phyloP scores from a whole-genome alignment of 1,284 basidiomycete species.

The Cutaneotrichosporon spelunceum region DNA sequence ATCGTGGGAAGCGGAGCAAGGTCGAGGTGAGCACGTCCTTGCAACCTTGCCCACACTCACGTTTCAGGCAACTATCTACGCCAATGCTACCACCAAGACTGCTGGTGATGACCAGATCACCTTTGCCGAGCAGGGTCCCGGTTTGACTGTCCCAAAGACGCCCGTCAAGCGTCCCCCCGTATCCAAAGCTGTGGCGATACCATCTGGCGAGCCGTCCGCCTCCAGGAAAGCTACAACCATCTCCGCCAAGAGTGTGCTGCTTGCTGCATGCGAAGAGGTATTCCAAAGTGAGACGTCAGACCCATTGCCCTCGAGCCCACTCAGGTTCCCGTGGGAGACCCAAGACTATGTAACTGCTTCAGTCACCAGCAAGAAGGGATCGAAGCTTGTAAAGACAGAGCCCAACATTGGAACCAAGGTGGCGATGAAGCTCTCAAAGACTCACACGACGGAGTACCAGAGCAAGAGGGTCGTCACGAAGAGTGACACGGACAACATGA shows the following conservation, averaged over 20 bases:
- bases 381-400: not conserved
- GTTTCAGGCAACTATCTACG: not conserved
- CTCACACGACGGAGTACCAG: not conserved
- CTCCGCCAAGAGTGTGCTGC: not conserved
- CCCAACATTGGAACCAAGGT: conserved; percentile 19
- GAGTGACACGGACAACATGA: not conserved
- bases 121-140: not conserved
- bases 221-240: not conserved
- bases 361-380: not conserved
- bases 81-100: not conserved
- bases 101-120: not conserved
- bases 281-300: not conserved
- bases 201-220: no score
- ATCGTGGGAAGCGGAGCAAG: not conserved
- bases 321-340: not conserved
- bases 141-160: not conserved
- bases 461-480: not conserved
- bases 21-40: not conserved
- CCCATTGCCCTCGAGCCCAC: not conserved
- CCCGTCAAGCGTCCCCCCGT: not conserved
- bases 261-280: not conserved
- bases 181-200: not conserved
- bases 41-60: not conserved
- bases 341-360: not conserved
- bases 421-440: not conserved